Evolutionary conservation across 371 early-diverging fungal species (phyloP), one percentile per base, ranked within the genome.

Genomic region (Mortierella sp.): DNA sequence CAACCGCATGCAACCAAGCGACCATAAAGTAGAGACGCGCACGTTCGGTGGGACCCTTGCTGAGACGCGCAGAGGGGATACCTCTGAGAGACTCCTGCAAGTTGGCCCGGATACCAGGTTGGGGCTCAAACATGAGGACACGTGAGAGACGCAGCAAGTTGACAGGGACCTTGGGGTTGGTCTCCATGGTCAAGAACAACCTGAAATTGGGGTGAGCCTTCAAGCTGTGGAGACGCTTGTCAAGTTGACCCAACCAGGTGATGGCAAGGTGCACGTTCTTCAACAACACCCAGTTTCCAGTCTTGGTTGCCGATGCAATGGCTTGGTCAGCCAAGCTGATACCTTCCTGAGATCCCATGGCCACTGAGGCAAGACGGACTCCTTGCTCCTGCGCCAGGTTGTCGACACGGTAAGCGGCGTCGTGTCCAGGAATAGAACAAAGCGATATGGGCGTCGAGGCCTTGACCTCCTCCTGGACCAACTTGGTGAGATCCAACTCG

Each of bases 321-420:
- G 98, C 98, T 83, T 94, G 92, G 72, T 98, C 99, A 7, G 99
- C 99, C 44, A 97, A 90, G 8, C 92, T 90, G 78, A 96, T 95
- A 75, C 99, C 98, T 93, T 99, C 99, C 42, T 94, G 92, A 5
- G 99, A 98, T 75, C 99, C 99, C 98, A 99, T 98, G 11, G 99
- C 99, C 26, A 99, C 97, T 2, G 98, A 94, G 0, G 93, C 90
- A 71, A 95, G 91, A 28, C 91, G 90, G 38, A 88, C 90, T n/a
- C 91, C 90, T 65, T 89, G 79, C 81, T 95, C 95, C 11, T 90
- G 81, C 0, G 98, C 98, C 82, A 99, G 89, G 72, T 96, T 92
- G 74, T 99, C 99, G 6, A 99, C 97, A 77, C 97, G 95, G 80
- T 96, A 95, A 80, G 98, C 97, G 42, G 98, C 99, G 89, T 99